These are phyloP conservation scores for Boletus semigastroideus DNA, from an alignment of 1,284 basidiomycete species.

Conservation along the genomic window DNA sequence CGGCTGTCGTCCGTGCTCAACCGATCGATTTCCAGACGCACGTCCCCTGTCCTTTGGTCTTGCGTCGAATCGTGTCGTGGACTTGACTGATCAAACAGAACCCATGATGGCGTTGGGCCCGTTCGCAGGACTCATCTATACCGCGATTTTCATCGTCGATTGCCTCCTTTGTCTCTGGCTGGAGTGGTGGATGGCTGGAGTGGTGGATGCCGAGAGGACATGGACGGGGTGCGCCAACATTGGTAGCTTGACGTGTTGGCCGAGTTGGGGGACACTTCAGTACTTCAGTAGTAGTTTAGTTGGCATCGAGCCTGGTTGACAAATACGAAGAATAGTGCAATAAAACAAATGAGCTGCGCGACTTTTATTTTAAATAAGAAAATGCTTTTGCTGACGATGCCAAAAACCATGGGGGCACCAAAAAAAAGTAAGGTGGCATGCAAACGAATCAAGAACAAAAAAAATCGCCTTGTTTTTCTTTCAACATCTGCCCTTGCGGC, in stretches of 20 bases:
- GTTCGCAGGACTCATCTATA: conserved; percentile 76
- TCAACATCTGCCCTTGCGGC: conserved; percentile 26
- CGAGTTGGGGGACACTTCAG: conserved; percentile 26
- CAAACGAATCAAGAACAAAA: neutral
- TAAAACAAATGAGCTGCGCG: conserved; percentile 11
- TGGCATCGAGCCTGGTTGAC: conserved; percentile 7
- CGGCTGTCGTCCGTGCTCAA: conserved; percentile 57
- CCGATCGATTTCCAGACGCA: conserved; percentile 70
- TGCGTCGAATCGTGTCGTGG: conserved; percentile 31
- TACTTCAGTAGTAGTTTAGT: too few relatives aligned
- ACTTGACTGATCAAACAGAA: conserved; percentile 23
- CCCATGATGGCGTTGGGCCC: conserved; percentile 69
- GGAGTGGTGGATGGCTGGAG: conserved; percentile 77
- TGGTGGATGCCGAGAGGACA: conserved; percentile 70
- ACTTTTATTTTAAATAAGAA: neutral
- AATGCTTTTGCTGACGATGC: conserved; percentile 1
- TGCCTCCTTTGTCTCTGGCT: conserved; percentile 77
- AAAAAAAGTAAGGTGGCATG: neutral
- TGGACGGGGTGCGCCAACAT: conserved; percentile 62
- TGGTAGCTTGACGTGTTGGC: conserved; percentile 41
- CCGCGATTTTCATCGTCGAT: conserved; percentile 76
- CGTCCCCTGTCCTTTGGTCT: conserved; percentile 72
- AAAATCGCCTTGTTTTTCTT: neutral
- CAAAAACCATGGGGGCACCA: conserved; percentile 2
- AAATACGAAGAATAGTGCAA: conserved; percentile 24